Percentiles rank a stretch among this genome's conserved stretches.
Conservation (phyloP, 75 land plant genomes). For the Ceratopteris richardii region DNA sequence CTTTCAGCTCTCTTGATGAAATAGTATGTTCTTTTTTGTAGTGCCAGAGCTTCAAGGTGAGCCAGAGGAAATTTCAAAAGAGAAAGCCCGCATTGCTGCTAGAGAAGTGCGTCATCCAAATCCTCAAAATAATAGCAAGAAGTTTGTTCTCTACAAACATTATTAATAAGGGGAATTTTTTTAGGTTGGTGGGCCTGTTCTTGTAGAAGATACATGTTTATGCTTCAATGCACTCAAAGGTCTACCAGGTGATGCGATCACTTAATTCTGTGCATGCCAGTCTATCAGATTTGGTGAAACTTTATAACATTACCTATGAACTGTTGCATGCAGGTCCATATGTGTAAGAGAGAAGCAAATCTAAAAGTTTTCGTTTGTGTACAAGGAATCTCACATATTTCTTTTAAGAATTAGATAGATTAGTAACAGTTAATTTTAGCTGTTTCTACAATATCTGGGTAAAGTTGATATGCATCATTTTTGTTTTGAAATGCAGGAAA, state of each 20-base stretch:
- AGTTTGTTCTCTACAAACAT: background rate
- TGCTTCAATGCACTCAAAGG: constrained; percentile 99
- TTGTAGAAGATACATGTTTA: constrained; percentile 97
- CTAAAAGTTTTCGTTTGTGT: background rate
- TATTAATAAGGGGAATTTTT: no score
- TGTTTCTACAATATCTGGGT: no score
- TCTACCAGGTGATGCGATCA: constrained; percentile 75
- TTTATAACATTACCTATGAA: no score
- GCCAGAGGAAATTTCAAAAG: constrained; percentile 95
- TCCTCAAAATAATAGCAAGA: background rate
- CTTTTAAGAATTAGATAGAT: no score
- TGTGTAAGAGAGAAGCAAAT: constrained; percentile 53
- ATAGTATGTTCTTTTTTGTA: constrained; percentile 19
- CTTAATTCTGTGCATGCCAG: no score
- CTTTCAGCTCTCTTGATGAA: no score
- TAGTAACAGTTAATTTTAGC: no score
- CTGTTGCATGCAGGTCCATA: constrained; percentile 63
- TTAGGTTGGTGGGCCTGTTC: constrained; percentile 87
- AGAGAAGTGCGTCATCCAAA: constrained; percentile 33
- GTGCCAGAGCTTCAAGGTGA: constrained; percentile 98
- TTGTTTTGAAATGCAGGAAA: constrained; percentile 43
- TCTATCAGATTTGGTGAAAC: background rate
- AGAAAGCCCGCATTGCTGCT: constrained; percentile 91
- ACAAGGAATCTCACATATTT: background rate
- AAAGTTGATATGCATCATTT: no score